phyloP scores from a whole-genome alignment of 1,284 basidiomycete genomes.

The Cutaneotrichosporon dermatis region DNA sequence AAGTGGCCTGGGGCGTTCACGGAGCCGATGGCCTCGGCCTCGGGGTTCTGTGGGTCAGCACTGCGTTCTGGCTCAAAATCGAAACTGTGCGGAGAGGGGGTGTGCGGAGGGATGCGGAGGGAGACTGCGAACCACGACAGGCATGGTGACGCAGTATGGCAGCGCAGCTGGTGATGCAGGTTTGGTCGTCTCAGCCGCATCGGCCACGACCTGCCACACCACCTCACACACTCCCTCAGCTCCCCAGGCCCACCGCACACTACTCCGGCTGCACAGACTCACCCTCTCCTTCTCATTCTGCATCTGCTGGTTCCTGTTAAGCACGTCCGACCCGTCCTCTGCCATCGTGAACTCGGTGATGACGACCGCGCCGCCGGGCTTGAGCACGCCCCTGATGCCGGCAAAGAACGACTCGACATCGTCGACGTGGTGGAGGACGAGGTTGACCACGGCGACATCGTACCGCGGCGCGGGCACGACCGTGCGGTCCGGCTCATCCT shows the following conservation, averaged over 20 bases:
- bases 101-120: too few species aligned
- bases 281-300: background rate
- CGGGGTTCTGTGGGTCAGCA: too few species aligned
- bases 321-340: slow-evolving; percentile 14
- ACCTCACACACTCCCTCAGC: background rate
- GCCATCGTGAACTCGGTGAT: slow-evolving; percentile 17
- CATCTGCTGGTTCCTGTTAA: background rate
- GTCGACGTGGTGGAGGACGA: slow-evolving; percentile 39
- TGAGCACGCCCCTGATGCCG: slow-evolving; percentile 12
- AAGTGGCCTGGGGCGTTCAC: slow-evolving; percentile 30
- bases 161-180: too few species aligned
- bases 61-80: too few species aligned
- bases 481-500: slow-evolving; percentile 15
- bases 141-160: too few species aligned
- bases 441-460: slow-evolving; percentile 32
- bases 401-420: slow-evolving; percentile 10
- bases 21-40: too few species aligned
- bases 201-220: background rate
- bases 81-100: too few species aligned
- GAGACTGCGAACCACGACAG: too few species aligned
- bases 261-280: background rate
- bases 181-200: slow-evolving; percentile 7
- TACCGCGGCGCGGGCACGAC: slow-evolving; percentile 19
- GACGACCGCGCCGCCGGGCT: slow-evolving; percentile 15
- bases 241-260: too few species aligned